Evolutionary conservation across 2,329 filamentous ascomycete species (phyloP).

Genomic region (Arthrinium phaeospermum): DNA sequence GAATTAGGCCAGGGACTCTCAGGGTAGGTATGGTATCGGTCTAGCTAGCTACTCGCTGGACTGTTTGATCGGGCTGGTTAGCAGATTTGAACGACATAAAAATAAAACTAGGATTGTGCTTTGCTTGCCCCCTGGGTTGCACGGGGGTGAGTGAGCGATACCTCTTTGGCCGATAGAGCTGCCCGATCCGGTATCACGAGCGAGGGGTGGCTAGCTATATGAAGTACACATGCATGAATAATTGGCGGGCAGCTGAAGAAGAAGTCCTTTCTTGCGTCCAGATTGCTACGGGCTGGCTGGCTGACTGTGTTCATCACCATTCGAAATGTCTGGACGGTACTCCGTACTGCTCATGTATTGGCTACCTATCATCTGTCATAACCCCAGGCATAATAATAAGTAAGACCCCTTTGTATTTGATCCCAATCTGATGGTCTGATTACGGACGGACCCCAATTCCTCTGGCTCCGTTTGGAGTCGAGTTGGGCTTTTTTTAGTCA

Average conservation of each 20-base stretch:
- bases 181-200: slow-evolving; percentile 14
- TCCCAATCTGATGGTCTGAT: background rate
- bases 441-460: background rate
- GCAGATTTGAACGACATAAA: background rate
- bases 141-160: background rate
- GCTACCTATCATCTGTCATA: background rate
- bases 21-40: background rate
- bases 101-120: background rate
- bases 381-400: background rate
- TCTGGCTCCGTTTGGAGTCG: slow-evolving; percentile 4
- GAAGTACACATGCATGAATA: background rate
- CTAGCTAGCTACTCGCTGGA: background rate
- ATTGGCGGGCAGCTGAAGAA: slow-evolving; percentile 2
- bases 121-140: background rate
- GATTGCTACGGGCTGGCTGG: slow-evolving; percentile 12
- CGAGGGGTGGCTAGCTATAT: background rate
- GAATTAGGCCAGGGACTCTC: background rate
- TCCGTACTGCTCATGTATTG: background rate
- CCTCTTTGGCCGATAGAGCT: background rate
- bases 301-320: slow-evolving; percentile 12
- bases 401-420: background rate
- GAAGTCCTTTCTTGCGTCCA: background rate
- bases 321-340: background rate
- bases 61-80: background rate
- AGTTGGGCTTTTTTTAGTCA: background rate